Conservation (phyloP, 768 basidiomycete species). For the Suillus clintonianus region DNA sequence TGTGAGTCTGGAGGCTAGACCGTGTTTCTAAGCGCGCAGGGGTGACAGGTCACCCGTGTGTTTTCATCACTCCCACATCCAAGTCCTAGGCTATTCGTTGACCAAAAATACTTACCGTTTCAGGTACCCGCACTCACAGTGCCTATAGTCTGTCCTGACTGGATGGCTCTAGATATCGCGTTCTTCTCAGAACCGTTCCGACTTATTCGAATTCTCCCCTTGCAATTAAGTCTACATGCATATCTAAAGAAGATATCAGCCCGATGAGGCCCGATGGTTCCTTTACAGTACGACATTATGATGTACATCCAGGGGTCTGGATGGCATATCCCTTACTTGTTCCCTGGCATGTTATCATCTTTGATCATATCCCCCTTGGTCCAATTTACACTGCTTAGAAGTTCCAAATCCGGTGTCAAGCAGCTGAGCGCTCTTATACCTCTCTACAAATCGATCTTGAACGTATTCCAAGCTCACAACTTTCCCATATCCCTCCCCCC, state of each 20-base stretch:
- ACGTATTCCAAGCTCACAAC: neutral
- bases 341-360: neutral
- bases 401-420: neutral
- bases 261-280: neutral
- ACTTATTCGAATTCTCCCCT: neutral
- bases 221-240: neutral
- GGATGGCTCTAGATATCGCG: neutral
- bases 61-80: neutral
- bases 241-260: neutral
- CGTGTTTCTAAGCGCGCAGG: neutral
- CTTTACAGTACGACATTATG: neutral
- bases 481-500: slow-evolving; percentile 5
- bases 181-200: neutral
- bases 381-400: neutral
- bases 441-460: neutral
- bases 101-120: neutral
- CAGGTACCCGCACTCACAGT: neutral
- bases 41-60: neutral
- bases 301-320: neutral
- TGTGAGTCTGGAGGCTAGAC: no score
- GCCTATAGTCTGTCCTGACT: neutral
- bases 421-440: slow-evolving; percentile 17
- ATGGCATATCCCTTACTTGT: neutral
- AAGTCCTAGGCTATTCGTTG: neutral
- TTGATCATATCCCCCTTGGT: neutral